These are phyloP conservation scores for Magnolia kwangsiensis DNA, from an alignment of 164 flowering plant genomes.

Conservation along the genomic window DNA sequence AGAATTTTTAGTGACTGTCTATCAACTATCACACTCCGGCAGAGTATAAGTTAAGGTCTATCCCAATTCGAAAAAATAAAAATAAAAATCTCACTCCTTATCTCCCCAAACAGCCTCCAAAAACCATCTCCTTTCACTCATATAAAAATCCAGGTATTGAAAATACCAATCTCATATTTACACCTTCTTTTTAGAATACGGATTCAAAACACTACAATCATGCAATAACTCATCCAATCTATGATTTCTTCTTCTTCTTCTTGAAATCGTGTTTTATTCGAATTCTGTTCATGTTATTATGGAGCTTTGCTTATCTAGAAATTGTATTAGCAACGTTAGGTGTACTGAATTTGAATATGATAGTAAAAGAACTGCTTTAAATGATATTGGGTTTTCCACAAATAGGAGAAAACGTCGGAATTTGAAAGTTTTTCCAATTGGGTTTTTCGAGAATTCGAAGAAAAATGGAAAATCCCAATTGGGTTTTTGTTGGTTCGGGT, in stretches of 20 bases:
- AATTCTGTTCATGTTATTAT: constrained; percentile 31
- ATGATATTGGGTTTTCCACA: constrained; percentile 10
- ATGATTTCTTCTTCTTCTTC: neutral
- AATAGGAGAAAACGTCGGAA: constrained; percentile 25
- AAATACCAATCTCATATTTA: neutral
- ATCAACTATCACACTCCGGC: too few relatives aligned
- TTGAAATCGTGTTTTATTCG: neutral
- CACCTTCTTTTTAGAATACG: neutral
- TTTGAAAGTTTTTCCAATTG: constrained; percentile 35
- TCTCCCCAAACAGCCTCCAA: too few relatives aligned
- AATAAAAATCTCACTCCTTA: too few relatives aligned
- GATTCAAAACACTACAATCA: too few relatives aligned
- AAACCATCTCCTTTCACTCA: too few relatives aligned
- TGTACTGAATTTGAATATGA: constrained; percentile 22
- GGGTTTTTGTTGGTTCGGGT: constrained; percentile 33
- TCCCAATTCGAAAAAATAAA: too few relatives aligned
- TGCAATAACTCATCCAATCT: neutral
- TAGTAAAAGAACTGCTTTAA: constrained; percentile 14
- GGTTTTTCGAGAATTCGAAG: constrained; percentile 27
- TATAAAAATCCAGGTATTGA: too few relatives aligned
- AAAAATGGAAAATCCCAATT: neutral
- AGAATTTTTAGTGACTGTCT: too few relatives aligned
- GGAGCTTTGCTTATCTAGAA: constrained; percentile 30
- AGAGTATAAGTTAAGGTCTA: too few relatives aligned
- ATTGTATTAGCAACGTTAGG: constrained; percentile 24